A percentile compares a stretch with the other conserved stretches of the same genome.
Conservation (phyloP, 2,329 filamentous ascomycete genomes). For the Fusarium anthophilum region DNA sequence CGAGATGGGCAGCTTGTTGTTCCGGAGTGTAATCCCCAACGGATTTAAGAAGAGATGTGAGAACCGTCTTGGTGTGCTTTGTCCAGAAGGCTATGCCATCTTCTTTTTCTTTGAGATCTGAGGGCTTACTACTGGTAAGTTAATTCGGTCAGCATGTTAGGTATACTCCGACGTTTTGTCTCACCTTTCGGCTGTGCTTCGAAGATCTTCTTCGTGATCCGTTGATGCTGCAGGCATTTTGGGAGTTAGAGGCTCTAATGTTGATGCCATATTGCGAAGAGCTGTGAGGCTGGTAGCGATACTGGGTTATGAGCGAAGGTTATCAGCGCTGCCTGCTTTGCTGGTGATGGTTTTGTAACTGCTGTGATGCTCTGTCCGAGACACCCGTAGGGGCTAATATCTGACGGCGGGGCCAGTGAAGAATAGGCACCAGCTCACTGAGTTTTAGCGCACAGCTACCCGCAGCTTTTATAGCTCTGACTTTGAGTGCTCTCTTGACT, state of each 20-base stretch:
- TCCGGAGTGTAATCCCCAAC: slow-evolving; percentile 13
- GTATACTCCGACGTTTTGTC: neutral
- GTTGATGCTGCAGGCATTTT: neutral
- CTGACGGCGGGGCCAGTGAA: neutral
- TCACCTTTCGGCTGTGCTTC: neutral
- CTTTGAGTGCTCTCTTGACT: neutral
- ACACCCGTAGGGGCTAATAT: neutral
- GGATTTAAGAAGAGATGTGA: slow-evolving; percentile 4
- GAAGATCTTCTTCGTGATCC: neutral
- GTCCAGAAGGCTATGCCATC: slow-evolving; percentile 17
- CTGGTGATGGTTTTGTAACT: neutral
- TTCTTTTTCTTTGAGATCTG: neutral
- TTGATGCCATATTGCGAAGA: neutral
- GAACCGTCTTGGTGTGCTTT: slow-evolving; percentile 6
- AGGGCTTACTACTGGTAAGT: neutral
- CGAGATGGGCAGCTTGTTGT: slow-evolving; percentile 9
- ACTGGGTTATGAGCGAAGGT: neutral
- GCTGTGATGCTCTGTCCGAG: neutral
- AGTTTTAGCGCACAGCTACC: neutral
- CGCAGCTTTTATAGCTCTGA: neutral
- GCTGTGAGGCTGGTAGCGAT: rapidly evolving
- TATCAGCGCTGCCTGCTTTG: neutral
- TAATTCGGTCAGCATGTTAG: neutral
- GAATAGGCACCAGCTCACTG: neutral
- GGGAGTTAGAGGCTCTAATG: neutral